Percentiles rank a stretch among this genome's conserved stretches.
phyloP scores from a whole-genome alignment of 139 green algal species.

The Picocystis salinarum region DNA sequence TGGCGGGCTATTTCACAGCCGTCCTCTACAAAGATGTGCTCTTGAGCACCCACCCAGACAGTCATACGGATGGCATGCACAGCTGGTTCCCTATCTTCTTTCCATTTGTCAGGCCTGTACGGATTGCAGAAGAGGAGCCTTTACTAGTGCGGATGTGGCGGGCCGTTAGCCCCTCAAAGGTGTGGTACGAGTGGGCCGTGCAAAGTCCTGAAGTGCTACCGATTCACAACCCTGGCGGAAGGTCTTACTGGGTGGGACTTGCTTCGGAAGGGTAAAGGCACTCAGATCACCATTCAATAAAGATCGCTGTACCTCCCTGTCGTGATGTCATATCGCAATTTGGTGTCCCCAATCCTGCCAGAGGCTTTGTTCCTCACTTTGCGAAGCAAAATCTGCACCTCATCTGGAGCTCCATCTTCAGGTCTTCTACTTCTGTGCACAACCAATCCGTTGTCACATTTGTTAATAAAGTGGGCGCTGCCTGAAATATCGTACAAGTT shows the following conservation, averaged over 20 bases:
- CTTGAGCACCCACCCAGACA: slow-evolving; percentile 72
- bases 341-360: slow-evolving; percentile 47
- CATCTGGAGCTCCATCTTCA: slow-evolving; percentile 11
- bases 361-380: slow-evolving; percentile 83
- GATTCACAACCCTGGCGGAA: slow-evolving; percentile 63
- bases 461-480: slow-evolving; percentile 92
- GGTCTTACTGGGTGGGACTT: slow-evolving; percentile 64
- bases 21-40: slow-evolving; percentile 67
- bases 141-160: slow-evolving; percentile 75
- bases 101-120: slow-evolving; percentile 55
- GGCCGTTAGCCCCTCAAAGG: slow-evolving; percentile 20
- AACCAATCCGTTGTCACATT: slow-evolving; percentile 87
- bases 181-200: slow-evolving; percentile 81
- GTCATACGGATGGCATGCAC: slow-evolving; percentile 58
- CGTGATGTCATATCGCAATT: slow-evolving; percentile 27
- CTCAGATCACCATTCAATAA: too few species aligned
- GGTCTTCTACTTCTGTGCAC: slow-evolving; percentile 58
- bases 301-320: slow-evolving; percentile 15
- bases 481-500: slow-evolving; percentile 82
- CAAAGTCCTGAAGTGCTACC: slow-evolving; percentile 13
- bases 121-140: slow-evolving; percentile 29
- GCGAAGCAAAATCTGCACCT: slow-evolving; percentile 26
- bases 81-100: slow-evolving; percentile 97
- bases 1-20: slow-evolving; percentile 92
- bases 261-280: too few species aligned